Percentiles rank a stretch among this genome's conserved stretches.
These are phyloP conservation scores for Cladobotryum mycophilum DNA, from an alignment of 2,329 filamentous ascomycete genomes.

Conservation along the genomic window DNA sequence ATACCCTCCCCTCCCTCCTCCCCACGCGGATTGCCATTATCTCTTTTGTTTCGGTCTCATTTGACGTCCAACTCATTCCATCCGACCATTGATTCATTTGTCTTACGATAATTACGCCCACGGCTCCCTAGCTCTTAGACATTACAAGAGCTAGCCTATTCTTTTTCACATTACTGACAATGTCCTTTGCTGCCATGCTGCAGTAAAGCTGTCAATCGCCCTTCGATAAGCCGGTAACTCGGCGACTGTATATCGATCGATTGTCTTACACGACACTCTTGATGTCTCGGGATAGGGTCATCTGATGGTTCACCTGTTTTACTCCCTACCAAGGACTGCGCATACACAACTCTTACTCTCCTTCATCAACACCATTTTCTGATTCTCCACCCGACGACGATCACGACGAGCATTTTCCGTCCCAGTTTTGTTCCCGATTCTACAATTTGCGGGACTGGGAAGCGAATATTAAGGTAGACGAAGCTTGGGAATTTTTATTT, in stretches of 20 bases:
- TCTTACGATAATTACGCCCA: constrained; percentile 6
- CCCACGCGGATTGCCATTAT: constrained; percentile 10
- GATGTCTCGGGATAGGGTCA: not conserved
- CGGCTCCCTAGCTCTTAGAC: not conserved
- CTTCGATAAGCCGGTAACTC: not conserved
- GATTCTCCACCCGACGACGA: not conserved
- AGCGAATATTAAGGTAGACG: not conserved
- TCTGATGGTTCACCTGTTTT: constrained; percentile 1
- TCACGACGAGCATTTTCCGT: not conserved
- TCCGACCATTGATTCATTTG: not conserved
- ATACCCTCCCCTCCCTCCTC: constrained; percentile 23
- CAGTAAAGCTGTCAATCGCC: too few relatives aligned
- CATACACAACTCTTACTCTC: not conserved
- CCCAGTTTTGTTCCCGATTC: not conserved
- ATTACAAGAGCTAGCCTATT: too few relatives aligned
- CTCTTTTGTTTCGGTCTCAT: not conserved
- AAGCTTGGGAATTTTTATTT: not conserved
- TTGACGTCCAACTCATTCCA: not conserved
- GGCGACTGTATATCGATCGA: not conserved
- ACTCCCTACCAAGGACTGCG: not conserved
- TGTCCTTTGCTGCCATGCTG: too few relatives aligned
- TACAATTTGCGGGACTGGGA: not conserved
- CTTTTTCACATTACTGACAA: too few relatives aligned
- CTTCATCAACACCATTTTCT: constrained; percentile 1
- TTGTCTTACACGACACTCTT: constrained; percentile 1